Percentiles rank a stretch among this genome's conserved stretches.
Evolutionary conservation across 1,139 yeast species (phyloP).

Genomic region (Sugiyamaella neomexicana): DNA sequence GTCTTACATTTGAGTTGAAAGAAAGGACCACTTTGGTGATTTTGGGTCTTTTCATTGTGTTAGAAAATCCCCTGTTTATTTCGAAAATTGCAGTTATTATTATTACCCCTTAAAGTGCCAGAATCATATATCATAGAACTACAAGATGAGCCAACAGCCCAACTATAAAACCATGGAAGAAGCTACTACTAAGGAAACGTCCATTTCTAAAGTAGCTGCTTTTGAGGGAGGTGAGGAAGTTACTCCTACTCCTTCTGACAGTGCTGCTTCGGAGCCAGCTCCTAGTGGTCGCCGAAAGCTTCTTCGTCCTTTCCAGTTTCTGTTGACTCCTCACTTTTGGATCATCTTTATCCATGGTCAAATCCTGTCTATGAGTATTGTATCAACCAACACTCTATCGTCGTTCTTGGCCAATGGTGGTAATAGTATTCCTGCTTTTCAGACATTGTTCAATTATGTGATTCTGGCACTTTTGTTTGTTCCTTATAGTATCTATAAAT

Average conservation of each 20-base stretch:
- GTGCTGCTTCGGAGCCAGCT: constrained; percentile 3
- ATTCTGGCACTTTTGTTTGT: constrained; percentile 42
- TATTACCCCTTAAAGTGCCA: constrained; percentile 3
- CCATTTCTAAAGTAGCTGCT: neutral
- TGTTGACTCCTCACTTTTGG: constrained; percentile 43
- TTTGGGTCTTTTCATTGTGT: constrained; percentile 16
- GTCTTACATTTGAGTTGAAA: constrained; percentile 2
- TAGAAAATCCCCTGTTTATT: constrained; percentile 14
- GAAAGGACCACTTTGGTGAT: constrained; percentile 20
- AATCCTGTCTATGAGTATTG: constrained; percentile 44
- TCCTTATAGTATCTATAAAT: constrained; percentile 43
- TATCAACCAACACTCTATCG: constrained; percentile 47
- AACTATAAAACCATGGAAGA: constrained; percentile 13
- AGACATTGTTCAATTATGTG: constrained; percentile 45
- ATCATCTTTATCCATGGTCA: constrained; percentile 46
- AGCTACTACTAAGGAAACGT: neutral
- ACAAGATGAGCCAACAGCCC: constrained; percentile 8
- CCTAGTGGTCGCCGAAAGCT: constrained; percentile 1
- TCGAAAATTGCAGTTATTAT: neutral
- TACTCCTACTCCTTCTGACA: neutral
- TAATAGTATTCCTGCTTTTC: constrained; percentile 47
- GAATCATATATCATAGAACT: constrained; percentile 1
- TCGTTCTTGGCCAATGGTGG: constrained; percentile 43
- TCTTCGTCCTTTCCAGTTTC: constrained; percentile 35
- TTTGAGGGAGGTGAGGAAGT: constrained; percentile 5